Evolutionary conservation across 768 basidiomycete species (phyloP).

Genomic region (Suillus alpinus): DNA sequence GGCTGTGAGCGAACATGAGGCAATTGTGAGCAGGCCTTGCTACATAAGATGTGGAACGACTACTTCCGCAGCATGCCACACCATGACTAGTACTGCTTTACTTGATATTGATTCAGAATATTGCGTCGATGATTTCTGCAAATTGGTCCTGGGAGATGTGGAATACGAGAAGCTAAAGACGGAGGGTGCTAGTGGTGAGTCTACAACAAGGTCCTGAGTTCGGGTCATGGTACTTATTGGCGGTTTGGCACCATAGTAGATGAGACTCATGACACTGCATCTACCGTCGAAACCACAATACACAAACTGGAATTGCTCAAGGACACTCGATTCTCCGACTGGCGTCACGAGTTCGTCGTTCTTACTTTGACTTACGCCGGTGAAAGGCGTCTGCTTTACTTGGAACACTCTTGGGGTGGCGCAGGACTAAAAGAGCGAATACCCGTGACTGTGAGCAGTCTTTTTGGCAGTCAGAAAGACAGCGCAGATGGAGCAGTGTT

Average conservation of each 20-base stretch:
- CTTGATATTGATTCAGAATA: background rate
- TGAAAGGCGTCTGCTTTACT: background rate
- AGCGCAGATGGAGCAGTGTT: conserved; percentile 1
- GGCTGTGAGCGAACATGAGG: background rate
- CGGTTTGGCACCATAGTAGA: background rate
- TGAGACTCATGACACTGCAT: background rate
- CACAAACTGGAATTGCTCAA: background rate
- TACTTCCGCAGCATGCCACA: background rate
- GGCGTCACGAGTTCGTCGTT: background rate
- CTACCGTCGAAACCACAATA: background rate
- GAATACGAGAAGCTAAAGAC: background rate
- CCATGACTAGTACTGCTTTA: background rate
- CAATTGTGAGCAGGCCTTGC: background rate
- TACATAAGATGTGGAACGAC: no score
- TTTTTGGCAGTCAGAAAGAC: background rate
- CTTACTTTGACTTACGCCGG: background rate
- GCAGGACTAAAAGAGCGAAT: background rate
- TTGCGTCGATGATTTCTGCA: background rate
- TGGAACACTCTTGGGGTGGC: conserved; percentile 1
- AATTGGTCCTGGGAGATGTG: background rate
- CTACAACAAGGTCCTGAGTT: background rate
- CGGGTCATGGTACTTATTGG: background rate
- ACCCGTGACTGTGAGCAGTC: background rate
- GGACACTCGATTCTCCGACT: background rate
- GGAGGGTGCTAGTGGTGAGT: background rate